Evolutionary conservation across 345 rosid species (phyloP).

Genomic region (Linum trigynum): DNA sequence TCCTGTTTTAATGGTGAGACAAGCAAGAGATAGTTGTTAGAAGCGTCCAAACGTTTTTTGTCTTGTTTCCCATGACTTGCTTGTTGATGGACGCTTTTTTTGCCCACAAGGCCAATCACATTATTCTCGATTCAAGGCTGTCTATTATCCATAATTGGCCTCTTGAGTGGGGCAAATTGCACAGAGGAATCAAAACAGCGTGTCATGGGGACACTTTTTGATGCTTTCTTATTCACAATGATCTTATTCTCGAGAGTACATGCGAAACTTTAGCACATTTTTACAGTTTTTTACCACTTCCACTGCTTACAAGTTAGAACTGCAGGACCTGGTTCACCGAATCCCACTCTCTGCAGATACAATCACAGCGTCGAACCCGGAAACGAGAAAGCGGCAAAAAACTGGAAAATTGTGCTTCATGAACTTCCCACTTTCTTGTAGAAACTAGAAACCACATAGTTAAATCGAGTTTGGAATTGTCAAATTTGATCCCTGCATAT

Average conservation of each 20-base stretch:
- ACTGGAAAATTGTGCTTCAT: neutral
- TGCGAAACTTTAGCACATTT: too few species aligned
- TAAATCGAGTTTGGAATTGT: too few species aligned
- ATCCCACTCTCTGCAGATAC: slow-evolving; percentile 80
- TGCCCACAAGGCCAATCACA: neutral
- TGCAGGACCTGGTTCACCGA: slow-evolving; percentile 58
- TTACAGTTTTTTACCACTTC: neutral
- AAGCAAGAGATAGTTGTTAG: neutral
- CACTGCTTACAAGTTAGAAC: neutral
- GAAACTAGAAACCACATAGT: neutral
- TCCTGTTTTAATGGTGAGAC: neutral
- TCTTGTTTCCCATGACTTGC: neutral
- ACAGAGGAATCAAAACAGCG: neutral
- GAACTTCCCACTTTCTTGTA: neutral
- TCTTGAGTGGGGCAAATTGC: neutral
- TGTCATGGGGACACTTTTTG: too few species aligned
- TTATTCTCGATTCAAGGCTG: too few species aligned
- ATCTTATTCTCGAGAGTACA: too few species aligned
- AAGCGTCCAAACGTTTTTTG: neutral
- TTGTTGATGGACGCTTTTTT: neutral
- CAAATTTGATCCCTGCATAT: too few species aligned
- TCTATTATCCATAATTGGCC: neutral
- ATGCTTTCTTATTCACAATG: too few species aligned
- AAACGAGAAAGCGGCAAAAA: slow-evolving; percentile 25
- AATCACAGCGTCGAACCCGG: slow-evolving; percentile 58